phyloP scores from a whole-genome alignment of 805 yeast species.

The Spathaspora girioi region DNA sequence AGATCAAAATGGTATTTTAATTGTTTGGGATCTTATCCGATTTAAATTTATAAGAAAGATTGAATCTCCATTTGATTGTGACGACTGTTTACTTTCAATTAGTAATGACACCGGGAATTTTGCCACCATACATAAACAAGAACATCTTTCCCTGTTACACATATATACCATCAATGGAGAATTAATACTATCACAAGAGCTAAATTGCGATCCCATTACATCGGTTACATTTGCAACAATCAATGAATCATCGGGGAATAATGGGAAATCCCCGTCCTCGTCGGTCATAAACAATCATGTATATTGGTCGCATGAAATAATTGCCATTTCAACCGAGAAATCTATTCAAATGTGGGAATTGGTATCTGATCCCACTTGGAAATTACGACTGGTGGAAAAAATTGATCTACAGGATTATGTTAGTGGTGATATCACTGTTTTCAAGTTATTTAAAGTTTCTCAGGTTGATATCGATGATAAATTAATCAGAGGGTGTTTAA shows the following conservation, averaged over 20 bases:
- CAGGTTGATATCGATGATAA: slow-evolving; percentile 34
- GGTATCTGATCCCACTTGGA: slow-evolving; percentile 13
- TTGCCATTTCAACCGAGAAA: slow-evolving; percentile 21
- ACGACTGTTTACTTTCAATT: slow-evolving; percentile 32
- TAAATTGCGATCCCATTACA: slow-evolving; percentile 11
- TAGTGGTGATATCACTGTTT: slow-evolving; percentile 22
- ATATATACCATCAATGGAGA: slow-evolving; percentile 57
- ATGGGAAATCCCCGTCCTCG: slow-evolving; percentile 12
- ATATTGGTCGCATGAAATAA: slow-evolving; percentile 35
- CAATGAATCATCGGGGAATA: slow-evolving; percentile 24
- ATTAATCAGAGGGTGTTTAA: slow-evolving; percentile 31
- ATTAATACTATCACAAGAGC: slow-evolving; percentile 19
- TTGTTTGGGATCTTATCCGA: slow-evolving; percentile 63
- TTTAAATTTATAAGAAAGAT: slow-evolving; percentile 45
- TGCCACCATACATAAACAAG: slow-evolving; percentile 27
- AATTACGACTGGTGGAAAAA: slow-evolving; percentile 5
- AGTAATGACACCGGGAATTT: slow-evolving; percentile 57
- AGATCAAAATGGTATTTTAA: slow-evolving; percentile 52
- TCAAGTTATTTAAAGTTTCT: slow-evolving; percentile 24
- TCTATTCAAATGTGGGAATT: slow-evolving; percentile 21
- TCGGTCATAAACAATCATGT: slow-evolving; percentile 20
- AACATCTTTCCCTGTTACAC: slow-evolving; percentile 17
- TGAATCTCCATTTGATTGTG: slow-evolving; percentile 13
- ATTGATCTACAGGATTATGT: slow-evolving; percentile 5
- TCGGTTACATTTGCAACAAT: slow-evolving; percentile 26